These are phyloP conservation scores for Blechomonas ayalai DNA, from an alignment of 208 protist species.

Conservation along the genomic window DNA sequence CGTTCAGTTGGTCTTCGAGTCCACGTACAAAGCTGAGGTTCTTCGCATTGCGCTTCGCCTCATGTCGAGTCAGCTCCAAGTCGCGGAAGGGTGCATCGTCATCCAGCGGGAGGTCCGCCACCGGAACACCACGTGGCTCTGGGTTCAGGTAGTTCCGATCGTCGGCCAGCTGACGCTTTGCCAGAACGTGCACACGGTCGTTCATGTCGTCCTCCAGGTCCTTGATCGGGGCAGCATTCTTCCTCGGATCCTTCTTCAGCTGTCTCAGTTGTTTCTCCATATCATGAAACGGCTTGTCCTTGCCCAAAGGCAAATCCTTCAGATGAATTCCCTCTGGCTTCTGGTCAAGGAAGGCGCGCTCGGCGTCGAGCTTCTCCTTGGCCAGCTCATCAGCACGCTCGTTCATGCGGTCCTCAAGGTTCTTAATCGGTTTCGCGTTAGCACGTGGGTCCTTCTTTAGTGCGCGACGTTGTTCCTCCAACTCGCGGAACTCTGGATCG, in stretches of 20 bases:
- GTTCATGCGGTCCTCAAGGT: conserved; percentile 52
- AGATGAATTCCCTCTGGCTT: conserved; percentile 53
- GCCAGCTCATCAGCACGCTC: conserved; percentile 49
- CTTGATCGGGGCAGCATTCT: conserved; percentile 24
- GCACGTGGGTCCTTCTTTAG: conserved; percentile 18
- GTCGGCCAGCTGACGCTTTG: conserved; percentile 29
- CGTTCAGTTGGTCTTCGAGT: conserved; percentile 52
- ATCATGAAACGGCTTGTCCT: conserved; percentile 42
- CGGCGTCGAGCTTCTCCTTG: conserved; percentile 32
- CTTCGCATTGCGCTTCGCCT: conserved; percentile 37
- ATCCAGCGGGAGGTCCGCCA: conserved; percentile 52
- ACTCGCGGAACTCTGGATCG: conserved; percentile 43
- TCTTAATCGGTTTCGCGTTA: conserved; percentile 37
- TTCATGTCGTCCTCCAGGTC: conserved; percentile 54
- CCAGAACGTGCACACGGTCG: conserved; percentile 41
- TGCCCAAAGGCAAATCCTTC: conserved; percentile 39
- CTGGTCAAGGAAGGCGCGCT: conserved; percentile 43
- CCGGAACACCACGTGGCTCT: conserved; percentile 58
- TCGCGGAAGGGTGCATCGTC: conserved; percentile 41
- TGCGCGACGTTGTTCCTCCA: conserved; percentile 37
- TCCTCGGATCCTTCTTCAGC: conserved; percentile 40
- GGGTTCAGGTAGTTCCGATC: conserved; percentile 61
- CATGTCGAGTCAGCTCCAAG: conserved; percentile 36
- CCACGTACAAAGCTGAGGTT: conserved; percentile 21
- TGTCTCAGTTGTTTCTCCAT: conserved; percentile 43